phyloP scores from a whole-genome alignment of 306 rosid species.

The Betula pendula region DNA sequence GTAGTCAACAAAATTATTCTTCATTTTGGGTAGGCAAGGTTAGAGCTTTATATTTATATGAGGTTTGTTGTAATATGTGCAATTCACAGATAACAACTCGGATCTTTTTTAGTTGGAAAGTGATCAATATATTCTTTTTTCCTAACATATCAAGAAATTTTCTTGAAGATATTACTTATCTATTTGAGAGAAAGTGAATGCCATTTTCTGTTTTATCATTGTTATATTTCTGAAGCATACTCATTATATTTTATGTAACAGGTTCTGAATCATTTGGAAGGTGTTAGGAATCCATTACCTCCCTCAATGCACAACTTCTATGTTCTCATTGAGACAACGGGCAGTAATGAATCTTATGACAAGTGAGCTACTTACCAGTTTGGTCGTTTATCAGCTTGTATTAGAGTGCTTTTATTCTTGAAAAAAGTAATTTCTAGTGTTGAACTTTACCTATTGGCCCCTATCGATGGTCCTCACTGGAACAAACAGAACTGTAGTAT shows the following conservation, averaged over 20 bases:
- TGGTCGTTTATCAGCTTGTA: conserved; percentile 6
- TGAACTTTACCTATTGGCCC: conserved; percentile 3
- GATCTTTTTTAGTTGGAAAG: conserved; percentile 9
- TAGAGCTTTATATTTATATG: neutral
- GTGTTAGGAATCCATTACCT: conserved; percentile 86
- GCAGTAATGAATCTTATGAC: conserved; percentile 84
- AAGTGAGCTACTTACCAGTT: conserved; percentile 45
- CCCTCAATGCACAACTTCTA: conserved; percentile 65
- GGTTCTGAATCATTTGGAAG: conserved; percentile 82
- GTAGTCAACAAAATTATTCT: neutral
- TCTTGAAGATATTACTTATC: conserved; percentile 8
- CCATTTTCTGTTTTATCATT: conserved; percentile 12
- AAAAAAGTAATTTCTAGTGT: neutral
- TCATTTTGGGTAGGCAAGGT: neutral
- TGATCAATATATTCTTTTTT: neutral
- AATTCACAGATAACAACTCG: neutral
- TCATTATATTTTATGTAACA: conserved; percentile 39
- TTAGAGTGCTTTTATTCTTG: conserved; percentile 12
- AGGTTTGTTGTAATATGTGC: neutral
- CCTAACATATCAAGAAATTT: neutral
- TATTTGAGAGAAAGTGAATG: conserved; percentile 15
- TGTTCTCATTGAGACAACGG: conserved; percentile 89
- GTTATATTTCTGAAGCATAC: conserved; percentile 11
- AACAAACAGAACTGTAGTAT: neutral
- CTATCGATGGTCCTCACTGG: neutral